These are phyloP conservation scores for Aspergillus olivimuriae DNA, from an alignment of 495 filamentous ascomycete genomes.

Conservation along the genomic window DNA sequence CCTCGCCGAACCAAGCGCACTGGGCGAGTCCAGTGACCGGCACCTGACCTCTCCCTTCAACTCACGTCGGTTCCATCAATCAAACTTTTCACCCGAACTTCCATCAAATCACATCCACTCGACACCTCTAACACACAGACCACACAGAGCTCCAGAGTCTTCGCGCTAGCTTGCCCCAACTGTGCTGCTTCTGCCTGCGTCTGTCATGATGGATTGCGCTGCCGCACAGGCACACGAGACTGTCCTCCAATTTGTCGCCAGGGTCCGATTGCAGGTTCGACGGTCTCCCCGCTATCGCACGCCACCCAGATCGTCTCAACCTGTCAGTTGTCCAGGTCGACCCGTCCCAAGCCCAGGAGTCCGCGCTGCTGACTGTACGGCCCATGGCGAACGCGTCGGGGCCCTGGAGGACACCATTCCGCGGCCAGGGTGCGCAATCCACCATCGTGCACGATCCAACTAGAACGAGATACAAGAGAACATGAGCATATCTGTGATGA, in stretches of 20 bases:
- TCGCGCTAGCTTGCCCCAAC: not conserved
- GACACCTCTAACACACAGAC: conserved; percentile 9
- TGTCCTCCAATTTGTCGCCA: not conserved
- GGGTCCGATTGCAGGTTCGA: conserved; percentile 6
- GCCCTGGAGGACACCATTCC: conserved; percentile 2
- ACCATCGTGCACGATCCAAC: conserved; percentile 1
- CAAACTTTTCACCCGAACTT: too few species aligned
- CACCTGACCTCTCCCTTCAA: conserved; percentile 16
- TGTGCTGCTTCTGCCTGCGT: conserved; percentile 9
- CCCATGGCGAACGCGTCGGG: conserved; percentile 3
- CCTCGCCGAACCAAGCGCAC: conserved; percentile 13
- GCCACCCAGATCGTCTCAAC: conserved; percentile 19
- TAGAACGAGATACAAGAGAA: not conserved
- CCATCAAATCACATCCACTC: not conserved
- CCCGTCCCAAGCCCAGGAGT: conserved; percentile 3
- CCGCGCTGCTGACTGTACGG: conserved; percentile 5
- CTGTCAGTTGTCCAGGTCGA: conserved; percentile 20
- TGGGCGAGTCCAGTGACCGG: conserved; percentile 16
- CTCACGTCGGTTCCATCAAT: too few species aligned
- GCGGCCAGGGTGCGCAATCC: not conserved
- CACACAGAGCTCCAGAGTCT: conserved; percentile 11
- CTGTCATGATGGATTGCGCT: not conserved
- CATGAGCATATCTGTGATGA: too few species aligned
- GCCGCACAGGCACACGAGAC: not conserved
- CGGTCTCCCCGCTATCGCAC: conserved; percentile 17